phyloP scores from a whole-genome alignment of 257 asterid genomes.

The Solanum sejunctum region DNA sequence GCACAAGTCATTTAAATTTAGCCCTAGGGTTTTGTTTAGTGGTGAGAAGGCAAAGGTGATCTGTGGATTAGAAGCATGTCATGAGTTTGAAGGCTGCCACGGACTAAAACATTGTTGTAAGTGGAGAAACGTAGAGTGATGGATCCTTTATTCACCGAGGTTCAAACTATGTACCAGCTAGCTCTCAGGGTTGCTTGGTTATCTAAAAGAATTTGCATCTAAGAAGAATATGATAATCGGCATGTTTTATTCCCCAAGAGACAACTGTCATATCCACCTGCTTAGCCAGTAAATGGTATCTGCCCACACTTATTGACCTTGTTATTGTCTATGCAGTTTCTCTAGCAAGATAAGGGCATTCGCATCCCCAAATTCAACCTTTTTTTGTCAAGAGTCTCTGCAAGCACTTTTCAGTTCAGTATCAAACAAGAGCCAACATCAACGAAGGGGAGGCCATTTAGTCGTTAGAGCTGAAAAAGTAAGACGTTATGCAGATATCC shows the following conservation, averaged over 20 bases:
- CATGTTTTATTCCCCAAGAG: not conserved
- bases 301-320: not conserved
- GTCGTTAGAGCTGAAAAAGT: slow-evolving; percentile 83
- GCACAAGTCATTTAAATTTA: not conserved
- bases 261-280: not conserved
- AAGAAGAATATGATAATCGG: not conserved
- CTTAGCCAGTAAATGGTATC: not conserved
- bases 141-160: not conserved
- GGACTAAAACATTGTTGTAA: not conserved
- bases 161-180: not conserved
- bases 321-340: slow-evolving; percentile 34
- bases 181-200: not conserved
- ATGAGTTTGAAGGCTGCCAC: not conserved
- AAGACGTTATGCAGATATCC: slow-evolving; percentile 11
- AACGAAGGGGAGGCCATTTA: slow-evolving; percentile 46
- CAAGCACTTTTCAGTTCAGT: slow-evolving; percentile 42
- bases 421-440: slow-evolving; percentile 23
- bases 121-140: not conserved
- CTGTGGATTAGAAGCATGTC: not conserved
- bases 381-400: slow-evolving; percentile 47
- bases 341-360: slow-evolving; percentile 41
- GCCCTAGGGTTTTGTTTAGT: not conserved
- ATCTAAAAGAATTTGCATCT: not conserved
- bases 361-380: slow-evolving; percentile 53
- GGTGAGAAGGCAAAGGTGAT: not conserved